Conservation (phyloP, 352 stramenopile species). For the Pythium sp. region DNA sequence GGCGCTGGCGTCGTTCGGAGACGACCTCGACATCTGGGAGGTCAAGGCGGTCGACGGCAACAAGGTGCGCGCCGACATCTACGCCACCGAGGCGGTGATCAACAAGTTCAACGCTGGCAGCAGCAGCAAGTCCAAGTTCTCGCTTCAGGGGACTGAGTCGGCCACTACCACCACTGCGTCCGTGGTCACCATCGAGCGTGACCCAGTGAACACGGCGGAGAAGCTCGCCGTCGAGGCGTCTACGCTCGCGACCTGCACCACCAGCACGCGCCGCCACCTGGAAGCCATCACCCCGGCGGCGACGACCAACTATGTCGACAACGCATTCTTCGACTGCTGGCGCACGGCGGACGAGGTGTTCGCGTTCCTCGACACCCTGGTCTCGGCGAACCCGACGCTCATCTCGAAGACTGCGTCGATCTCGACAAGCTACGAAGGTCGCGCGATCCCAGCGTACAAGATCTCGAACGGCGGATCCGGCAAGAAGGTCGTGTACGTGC, state of each 20-base stretch:
- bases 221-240: constrained; percentile 1
- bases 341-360: constrained; percentile 23
- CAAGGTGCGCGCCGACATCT: constrained; percentile 10
- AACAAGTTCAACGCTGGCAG: constrained; percentile 5
- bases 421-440: constrained; percentile 13
- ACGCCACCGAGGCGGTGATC: constrained; percentile 7
- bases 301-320: constrained; percentile 15
- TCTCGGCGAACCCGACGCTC: constrained; percentile 11
- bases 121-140: background rate
- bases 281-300: background rate
- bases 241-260: constrained; percentile 6
- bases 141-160: background rate
- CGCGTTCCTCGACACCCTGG: constrained; percentile 25
- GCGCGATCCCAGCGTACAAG: constrained; percentile 25
- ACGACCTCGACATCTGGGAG: constrained; percentile 14
- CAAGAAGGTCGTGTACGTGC: constrained; percentile 21
- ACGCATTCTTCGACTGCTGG: constrained; percentile 35
- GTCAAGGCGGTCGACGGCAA: background rate
- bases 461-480: constrained; percentile 10
- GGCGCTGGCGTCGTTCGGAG: background rate
- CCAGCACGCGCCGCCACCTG: constrained; percentile 3
- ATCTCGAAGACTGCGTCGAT: constrained; percentile 12
- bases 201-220: constrained; percentile 3
- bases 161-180: background rate
- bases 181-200: background rate